These are phyloP conservation scores for Alternaria triticimaculans DNA, from an alignment of 2,329 filamentous ascomycete genomes.

Conservation along the genomic window DNA sequence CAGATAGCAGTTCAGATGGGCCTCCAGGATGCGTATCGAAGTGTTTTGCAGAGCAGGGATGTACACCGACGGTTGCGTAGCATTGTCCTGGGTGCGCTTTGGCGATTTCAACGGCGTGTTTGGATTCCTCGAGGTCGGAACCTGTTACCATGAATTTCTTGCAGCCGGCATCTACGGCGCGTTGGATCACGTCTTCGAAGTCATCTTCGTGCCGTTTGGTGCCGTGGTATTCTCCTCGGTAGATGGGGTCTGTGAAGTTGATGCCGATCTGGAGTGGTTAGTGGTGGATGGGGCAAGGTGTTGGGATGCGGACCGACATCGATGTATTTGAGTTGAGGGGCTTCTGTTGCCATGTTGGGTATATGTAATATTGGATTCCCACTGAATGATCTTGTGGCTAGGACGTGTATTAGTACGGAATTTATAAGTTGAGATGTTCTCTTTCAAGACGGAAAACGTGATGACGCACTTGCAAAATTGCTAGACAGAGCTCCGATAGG, in stretches of 20 bases:
- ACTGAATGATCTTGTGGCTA: no score
- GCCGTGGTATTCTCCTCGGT: conserved; percentile 82
- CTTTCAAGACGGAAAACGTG: neutral
- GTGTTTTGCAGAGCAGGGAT: conserved; percentile 84
- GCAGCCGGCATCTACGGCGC: conserved; percentile 80
- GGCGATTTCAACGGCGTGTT: conserved; percentile 75
- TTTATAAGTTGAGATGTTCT: neutral
- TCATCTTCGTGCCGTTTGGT: conserved; percentile 77
- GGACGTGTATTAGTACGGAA: neutral
- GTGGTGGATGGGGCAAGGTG: conserved; percentile 5
- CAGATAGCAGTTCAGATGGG: conserved; percentile 60
- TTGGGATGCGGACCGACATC: conserved; percentile 50
- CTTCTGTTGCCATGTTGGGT: conserved; percentile 5
- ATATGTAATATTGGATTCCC: neutral
- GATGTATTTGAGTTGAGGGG: conserved; percentile 44
- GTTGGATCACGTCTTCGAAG: conserved; percentile 75
- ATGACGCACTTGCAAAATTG: conserved; percentile 21
- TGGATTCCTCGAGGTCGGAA: conserved; percentile 80
- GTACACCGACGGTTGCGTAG: conserved; percentile 90
- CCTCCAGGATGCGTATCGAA: conserved; percentile 72
- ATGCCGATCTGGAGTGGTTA: conserved; percentile 73
- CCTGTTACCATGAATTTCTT: conserved; percentile 92
- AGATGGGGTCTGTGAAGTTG: conserved; percentile 93
- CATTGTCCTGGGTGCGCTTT: conserved; percentile 77
- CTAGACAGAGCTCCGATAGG: neutral